phyloP scores from a whole-genome alignment of 331 rosid species.

The Dryas integrifolia region DNA sequence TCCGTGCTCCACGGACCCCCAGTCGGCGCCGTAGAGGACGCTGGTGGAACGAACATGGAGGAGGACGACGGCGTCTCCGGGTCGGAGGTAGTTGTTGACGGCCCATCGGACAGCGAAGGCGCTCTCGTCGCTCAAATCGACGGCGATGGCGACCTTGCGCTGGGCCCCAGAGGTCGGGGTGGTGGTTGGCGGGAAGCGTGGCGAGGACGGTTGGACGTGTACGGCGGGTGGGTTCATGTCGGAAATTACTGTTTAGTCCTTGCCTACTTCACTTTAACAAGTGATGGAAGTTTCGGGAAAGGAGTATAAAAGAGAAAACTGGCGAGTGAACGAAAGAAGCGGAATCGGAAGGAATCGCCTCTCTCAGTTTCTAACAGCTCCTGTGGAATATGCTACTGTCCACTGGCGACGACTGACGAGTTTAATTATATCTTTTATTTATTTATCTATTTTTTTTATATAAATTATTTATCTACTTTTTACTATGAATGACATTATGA shows the following conservation, averaged over 20 bases:
- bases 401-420: too few species aligned
- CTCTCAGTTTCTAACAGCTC: too few species aligned
- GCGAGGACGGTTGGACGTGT: conserved; percentile 26
- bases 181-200: conserved; percentile 23
- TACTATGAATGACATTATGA: too few species aligned
- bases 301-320: too few species aligned
- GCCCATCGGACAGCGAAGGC: conserved; percentile 93
- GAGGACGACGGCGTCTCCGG: conserved; percentile 74
- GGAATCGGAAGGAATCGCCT: too few species aligned
- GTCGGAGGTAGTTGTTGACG: conserved; percentile 79
- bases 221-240: conserved; percentile 43
- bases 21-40: conserved; percentile 91
- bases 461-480: too few species aligned
- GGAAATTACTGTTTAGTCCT: neutral
- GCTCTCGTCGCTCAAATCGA: conserved; percentile 89
- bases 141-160: conserved; percentile 90
- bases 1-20: conserved; percentile 57
- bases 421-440: too few species aligned
- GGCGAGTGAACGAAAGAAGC: too few species aligned
- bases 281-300: too few species aligned
- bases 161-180: conserved; percentile 37
- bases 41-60: conserved; percentile 84
- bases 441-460: too few species aligned
- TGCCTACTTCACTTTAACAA: too few species aligned
- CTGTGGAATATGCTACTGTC: too few species aligned